Percentiles rank a stretch among this genome's conserved stretches.
phyloP scores from a whole-genome alignment of 805 yeast species.

The Tanozyma kutaoensis region DNA sequence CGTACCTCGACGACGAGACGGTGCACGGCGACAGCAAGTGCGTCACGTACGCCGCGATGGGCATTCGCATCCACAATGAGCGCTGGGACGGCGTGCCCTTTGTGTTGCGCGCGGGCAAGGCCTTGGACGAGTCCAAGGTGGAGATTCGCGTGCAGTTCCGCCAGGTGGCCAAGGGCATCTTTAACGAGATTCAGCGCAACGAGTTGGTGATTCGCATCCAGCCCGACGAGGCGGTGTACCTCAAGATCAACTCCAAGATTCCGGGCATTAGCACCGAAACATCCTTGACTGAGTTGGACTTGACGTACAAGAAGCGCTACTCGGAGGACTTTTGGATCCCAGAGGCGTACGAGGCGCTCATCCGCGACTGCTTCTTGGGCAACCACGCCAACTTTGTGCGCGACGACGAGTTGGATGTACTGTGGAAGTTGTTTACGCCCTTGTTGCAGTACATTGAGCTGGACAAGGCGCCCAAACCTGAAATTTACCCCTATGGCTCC shows the following conservation, averaged over 20 bases:
- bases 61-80: constrained; percentile 72
- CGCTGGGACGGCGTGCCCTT: constrained; percentile 98
- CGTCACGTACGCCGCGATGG: constrained; percentile 84
- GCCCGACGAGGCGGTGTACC: constrained; percentile 87
- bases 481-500: constrained; percentile 73
- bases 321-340: constrained; percentile 83
- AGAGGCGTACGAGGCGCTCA: constrained; percentile 93
- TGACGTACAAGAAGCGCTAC: constrained; percentile 73
- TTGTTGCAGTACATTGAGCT: constrained; percentile 70
- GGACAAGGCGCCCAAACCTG: constrained; percentile 53
- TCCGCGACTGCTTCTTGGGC: constrained; percentile 79
- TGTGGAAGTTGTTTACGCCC: constrained; percentile 92
- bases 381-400: constrained; percentile 97
- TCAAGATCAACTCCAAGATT: constrained; percentile 85
- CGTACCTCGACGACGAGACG: constrained; percentile 84
- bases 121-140: constrained; percentile 88
- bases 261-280: constrained; percentile 84
- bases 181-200: constrained; percentile 71
- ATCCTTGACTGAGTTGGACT: constrained; percentile 78
- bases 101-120: constrained; percentile 93
- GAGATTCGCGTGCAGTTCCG: constrained; percentile 91
- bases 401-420: constrained; percentile 90
- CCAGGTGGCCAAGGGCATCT: constrained; percentile 73
- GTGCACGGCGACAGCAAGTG: constrained; percentile 74
- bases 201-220: constrained; percentile 91